Conservation (phyloP, 768 basidiomycete genomes). For the Artomyces pyxidatus region DNA sequence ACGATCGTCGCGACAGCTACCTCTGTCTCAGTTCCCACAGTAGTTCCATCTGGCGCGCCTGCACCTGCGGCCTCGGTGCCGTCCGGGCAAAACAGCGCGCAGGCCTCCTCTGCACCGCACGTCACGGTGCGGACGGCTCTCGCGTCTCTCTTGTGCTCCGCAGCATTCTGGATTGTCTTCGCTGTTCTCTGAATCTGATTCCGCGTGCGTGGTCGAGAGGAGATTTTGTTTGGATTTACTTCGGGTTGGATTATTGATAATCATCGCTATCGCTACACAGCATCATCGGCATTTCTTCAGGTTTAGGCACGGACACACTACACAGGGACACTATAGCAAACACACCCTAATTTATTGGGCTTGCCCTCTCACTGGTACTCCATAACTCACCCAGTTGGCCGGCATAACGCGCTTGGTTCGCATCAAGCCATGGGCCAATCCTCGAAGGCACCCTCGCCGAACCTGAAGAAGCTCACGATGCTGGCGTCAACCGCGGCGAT, state of each 20-base stretch:
- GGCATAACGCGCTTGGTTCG: not conserved
- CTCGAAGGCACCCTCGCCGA: conserved; percentile 77
- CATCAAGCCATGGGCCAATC: conserved; percentile 63
- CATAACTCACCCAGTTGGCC: not conserved
- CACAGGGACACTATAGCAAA: not conserved
- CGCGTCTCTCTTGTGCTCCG: not conserved
- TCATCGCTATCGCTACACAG: not conserved
- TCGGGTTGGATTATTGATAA: too few relatives aligned
- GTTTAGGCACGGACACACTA: not conserved
- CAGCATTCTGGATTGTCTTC: not conserved
- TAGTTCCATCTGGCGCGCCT: not conserved
- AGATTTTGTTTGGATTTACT: too few relatives aligned
- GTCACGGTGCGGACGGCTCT: not conserved
- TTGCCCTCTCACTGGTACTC: not conserved
- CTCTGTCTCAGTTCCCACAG: not conserved
- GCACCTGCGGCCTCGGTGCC: not conserved
- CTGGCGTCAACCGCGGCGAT: conserved; percentile 87
- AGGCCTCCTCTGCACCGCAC: not conserved
- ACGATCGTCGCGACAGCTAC: not conserved
- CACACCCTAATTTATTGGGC: not conserved
- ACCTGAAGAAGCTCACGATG: conserved; percentile 81
- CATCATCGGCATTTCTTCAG: not conserved
- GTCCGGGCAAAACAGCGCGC: not conserved
- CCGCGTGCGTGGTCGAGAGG: too few relatives aligned
- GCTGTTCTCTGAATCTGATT: not conserved